phyloP scores from a whole-genome alignment of 805 yeast genomes.

The Pichia heedii region DNA sequence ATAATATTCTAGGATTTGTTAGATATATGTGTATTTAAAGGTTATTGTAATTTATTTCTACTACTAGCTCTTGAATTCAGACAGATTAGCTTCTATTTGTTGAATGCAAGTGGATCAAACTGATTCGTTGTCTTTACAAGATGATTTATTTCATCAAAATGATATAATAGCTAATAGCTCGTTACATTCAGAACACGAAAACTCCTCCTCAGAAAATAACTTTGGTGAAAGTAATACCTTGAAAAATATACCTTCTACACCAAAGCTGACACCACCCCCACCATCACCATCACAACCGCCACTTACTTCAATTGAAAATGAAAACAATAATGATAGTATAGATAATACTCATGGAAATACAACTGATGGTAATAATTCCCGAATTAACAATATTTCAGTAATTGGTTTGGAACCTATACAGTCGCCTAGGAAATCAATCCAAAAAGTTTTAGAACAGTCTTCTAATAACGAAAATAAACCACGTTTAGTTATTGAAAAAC shows the following conservation, averaged over 20 bases:
- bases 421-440: constrained; percentile 7
- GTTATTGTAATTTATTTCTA: too few relatives aligned
- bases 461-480: constrained; percentile 13
- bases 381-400: constrained; percentile 6
- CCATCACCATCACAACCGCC: too few relatives aligned
- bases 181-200: background rate
- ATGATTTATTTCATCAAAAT: background rate
- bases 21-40: too few relatives aligned
- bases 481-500: constrained; percentile 64
- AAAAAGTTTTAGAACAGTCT: background rate
- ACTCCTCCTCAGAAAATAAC: background rate
- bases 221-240: too few relatives aligned
- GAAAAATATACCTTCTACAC: background rate
- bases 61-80: too few relatives aligned
- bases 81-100: too few relatives aligned
- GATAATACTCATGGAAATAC: background rate
- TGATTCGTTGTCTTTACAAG: too few relatives aligned
- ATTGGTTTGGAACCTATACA: constrained; percentile 12
- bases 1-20: too few relatives aligned
- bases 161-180: background rate
- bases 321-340: too few relatives aligned
- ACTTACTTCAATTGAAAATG: too few relatives aligned
- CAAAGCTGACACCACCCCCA: too few relatives aligned
- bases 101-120: background rate
- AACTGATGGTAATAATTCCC: background rate